Base-by-base conservation (phyloP, 441 rosid genomes). In the Hura crepitans region DNA sequence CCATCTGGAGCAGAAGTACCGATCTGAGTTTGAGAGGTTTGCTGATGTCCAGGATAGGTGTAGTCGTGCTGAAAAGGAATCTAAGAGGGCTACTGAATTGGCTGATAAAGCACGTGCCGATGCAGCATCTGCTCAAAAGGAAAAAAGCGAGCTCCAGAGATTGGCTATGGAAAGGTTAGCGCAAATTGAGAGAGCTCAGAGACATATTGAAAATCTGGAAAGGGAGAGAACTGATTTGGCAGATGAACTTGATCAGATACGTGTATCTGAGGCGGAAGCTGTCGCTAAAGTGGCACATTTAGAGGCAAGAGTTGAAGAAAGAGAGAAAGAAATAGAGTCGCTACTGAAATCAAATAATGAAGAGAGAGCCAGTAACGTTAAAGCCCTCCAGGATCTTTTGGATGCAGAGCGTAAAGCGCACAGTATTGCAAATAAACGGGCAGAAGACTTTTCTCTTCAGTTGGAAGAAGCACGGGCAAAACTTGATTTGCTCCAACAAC, bases 121-220 rank as follows among this genome's bases (percentile, higher is more conserved):
- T 77, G 97, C 97, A 9, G 88, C 74, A 31, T 78, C 86, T 70
- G 91, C 97, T 59, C 92, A 89, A 68, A 93, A 80, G 79, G 98
- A 90, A 71, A 96, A 87, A 80, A 86, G 74, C 6, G 92, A 91
- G 78, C 79, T 87, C 71, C 97, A 93, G 78, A 93, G 73, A 78
- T 42, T 87, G 78, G 97, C 97, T n/a, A 93, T 93, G 94, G 98
- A 96, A 81, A 93, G 97, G 79, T 78, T 83, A 77, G 87, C 99
- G 49, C 88, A 82, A 67, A 83, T 93, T 55, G 97, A 96, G 85
- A 87, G 97, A 78, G 80, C 83, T 12, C 86, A 89, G 78, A 86
- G 99, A 80, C 90, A 78, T 65, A 74, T 88, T 17, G 98, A 93
- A 71, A 86, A 74, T 75, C 70, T 96, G 77, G 89, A 86, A 75